A percentile compares a stretch with the other conserved stretches of the same genome.
These are phyloP conservation scores for Avicennia marina DNA, from an alignment of 257 asterid species.

Conservation along the genomic window DNA sequence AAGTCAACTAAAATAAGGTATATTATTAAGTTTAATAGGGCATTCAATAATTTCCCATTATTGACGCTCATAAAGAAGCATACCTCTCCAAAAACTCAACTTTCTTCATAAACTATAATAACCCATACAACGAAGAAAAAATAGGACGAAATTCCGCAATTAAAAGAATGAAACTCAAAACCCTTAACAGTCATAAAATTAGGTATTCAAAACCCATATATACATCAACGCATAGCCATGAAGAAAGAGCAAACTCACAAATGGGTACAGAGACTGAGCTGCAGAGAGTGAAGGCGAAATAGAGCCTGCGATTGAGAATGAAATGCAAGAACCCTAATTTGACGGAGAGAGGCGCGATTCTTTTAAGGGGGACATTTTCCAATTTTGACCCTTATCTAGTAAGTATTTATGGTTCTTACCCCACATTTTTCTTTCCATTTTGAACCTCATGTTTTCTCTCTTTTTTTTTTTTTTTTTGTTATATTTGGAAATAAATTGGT, in stretches of 20 bases:
- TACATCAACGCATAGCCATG: background rate
- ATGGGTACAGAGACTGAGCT: background rate
- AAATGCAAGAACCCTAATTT: conserved; percentile 68
- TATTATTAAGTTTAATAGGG: conserved; percentile 16
- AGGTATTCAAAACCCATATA: too few relatives aligned
- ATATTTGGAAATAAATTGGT: too few relatives aligned
- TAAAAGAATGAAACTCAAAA: too few relatives aligned
- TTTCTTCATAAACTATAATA: background rate
- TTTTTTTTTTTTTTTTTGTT: too few relatives aligned
- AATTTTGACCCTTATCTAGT: conserved; percentile 21
- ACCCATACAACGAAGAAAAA: background rate
- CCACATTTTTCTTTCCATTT: background rate
- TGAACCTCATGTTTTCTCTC: background rate
- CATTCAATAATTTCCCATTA: conserved; percentile 27
- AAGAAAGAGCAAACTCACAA: background rate
- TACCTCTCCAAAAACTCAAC: background rate
- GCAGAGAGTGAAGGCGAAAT: conserved; percentile 28
- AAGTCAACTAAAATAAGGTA: conserved; percentile 25
- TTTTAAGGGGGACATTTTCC: conserved; percentile 27
- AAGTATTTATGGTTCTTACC: conserved; percentile 10
- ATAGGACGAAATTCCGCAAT: too few relatives aligned
- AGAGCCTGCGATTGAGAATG: conserved; percentile 18
- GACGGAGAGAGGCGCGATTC: conserved; percentile 52
- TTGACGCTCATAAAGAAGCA: conserved; percentile 20
- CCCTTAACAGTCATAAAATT: too few relatives aligned